phyloP scores from a whole-genome alignment of 257 asterid genomes.

The Eucommia ulmoides region DNA sequence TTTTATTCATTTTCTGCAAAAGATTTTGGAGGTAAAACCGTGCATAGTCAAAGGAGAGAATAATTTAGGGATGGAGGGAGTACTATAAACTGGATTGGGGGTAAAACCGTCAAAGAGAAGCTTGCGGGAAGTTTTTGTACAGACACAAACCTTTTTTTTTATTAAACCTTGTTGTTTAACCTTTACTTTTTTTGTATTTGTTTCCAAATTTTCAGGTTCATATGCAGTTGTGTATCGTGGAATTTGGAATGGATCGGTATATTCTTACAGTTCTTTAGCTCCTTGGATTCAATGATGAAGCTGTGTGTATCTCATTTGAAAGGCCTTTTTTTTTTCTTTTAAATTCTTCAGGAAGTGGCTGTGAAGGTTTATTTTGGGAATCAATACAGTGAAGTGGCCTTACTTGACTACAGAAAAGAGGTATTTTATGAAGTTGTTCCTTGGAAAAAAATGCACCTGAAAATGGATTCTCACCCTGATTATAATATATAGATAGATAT shows the following conservation, averaged over 20 bases:
- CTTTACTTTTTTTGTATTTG: too few relatives aligned
- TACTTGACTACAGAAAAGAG: conserved; percentile 50
- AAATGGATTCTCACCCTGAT: not conserved
- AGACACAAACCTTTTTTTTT: too few relatives aligned
- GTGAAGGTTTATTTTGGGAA: conserved; percentile 56
- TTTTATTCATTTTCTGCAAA: too few relatives aligned
- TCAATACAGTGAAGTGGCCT: conserved; percentile 32
- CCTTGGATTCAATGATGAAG: conserved; percentile 5
- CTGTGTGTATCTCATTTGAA: conserved; percentile 6
- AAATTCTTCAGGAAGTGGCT: conserved; percentile 60
- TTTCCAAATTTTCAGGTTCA: conserved; percentile 36
- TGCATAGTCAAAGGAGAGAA: too few relatives aligned
- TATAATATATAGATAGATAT: conserved; percentile 35
- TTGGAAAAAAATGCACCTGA: not conserved
- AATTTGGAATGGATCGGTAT: conserved; percentile 69
- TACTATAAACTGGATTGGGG: too few relatives aligned
- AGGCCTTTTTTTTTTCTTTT: conserved; percentile 1
- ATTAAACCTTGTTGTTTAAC: not conserved
- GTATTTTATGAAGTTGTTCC: too few relatives aligned
- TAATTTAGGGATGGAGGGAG: too few relatives aligned
- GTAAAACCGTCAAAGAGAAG: too few relatives aligned
- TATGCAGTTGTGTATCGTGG: conserved; percentile 60
- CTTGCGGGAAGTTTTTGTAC: not conserved
- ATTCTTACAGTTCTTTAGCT: conserved; percentile 2
- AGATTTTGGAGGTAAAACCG: too few relatives aligned